Base-by-base conservation (phyloP, 2,329 filamentous ascomycete genomes). In the Pyrenophora teres region DNA sequence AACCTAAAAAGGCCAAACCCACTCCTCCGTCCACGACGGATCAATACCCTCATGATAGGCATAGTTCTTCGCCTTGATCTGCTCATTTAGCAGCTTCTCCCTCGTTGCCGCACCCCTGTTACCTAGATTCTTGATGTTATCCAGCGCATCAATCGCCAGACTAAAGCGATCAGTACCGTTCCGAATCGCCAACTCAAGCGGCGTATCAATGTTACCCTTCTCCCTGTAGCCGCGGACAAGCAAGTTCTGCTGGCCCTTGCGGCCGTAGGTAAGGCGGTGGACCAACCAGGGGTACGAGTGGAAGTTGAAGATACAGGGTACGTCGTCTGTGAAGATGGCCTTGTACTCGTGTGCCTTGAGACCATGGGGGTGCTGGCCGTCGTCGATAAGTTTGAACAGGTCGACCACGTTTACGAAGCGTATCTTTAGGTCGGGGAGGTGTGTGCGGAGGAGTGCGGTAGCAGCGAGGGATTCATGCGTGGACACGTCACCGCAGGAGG, bases 121-220 rank as follows among this genome's bases (percentile, higher is more conserved):
- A 13, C 82, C 80, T 27, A 92, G 74, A 9, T 35, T 45, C 6
- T 80, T 77, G 64, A 90, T 82, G 56, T 83, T 81, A 63, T 92
- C 88, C 52, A 92, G 87, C 12, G 88, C 89, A 64, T 88, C 84
- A 54, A 92, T 90, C 8, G 89, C 88, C 32, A 92, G 75, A 61
- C 85, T 89, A 76, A 88, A 92, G 23, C 89, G 81, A 74, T 92
- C 89, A 0, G 88, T 89, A 64, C 87, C 81, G 74, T 92, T 92
- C 53, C 88, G 81, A 68, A 92, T 89, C 23, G 88, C 88, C 57
- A 92, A 77, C 74, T 91, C 88, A 16, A 92, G 83, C 1, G 88
- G 89, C 0, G 89, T 92, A 69, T 92, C 87, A 62, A 92, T 92
- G 71, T 92, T 92, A 40, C 89, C 89, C 81, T 92, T 92, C 78